Evolutionary conservation across 2,329 filamentous ascomycete genomes (phyloP).

Genomic region (Aspergillus nomiae): DNA sequence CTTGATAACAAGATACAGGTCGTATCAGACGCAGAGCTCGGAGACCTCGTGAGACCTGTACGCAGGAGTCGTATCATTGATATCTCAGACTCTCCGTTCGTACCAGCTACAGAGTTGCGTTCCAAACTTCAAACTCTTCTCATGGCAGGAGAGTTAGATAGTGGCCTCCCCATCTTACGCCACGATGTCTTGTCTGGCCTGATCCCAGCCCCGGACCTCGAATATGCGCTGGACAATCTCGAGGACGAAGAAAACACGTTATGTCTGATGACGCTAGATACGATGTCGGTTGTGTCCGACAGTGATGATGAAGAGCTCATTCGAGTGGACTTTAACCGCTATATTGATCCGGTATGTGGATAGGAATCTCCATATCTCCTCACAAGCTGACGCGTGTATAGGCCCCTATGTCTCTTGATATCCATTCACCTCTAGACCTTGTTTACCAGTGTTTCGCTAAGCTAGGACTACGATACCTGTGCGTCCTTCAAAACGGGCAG

Average conservation of each 20-base stretch:
- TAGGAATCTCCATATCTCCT: neutral
- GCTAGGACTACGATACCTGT: constrained; percentile 87
- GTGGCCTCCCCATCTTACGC: constrained; percentile 83
- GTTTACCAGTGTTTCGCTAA: constrained; percentile 98
- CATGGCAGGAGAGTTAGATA: constrained; percentile 84
- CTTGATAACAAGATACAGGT: constrained; percentile 96
- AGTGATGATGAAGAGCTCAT: constrained; percentile 61
- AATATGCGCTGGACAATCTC: constrained; percentile 86
- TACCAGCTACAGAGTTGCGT: constrained; percentile 75
- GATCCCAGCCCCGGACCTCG: constrained; percentile 90
- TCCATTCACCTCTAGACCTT: constrained; percentile 86
- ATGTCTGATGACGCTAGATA: constrained; percentile 77
- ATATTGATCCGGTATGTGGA: constrained; percentile 77
- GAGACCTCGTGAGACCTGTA: constrained; percentile 78
- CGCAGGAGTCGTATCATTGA: constrained; percentile 82
- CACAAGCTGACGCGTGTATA: constrained; percentile 28
- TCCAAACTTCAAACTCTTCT: constrained; percentile 80
- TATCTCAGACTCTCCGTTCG: constrained; percentile 77
- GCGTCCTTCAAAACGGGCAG: constrained; percentile 78
- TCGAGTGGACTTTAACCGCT: constrained; percentile 83
- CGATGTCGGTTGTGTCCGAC: constrained; percentile 59
- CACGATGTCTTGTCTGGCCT: constrained; percentile 80
- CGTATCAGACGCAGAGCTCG: constrained; percentile 83
- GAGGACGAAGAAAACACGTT: constrained; percentile 69
- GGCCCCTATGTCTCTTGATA: constrained; percentile 85